Evolutionary conservation across 805 yeast genomes (phyloP), one percentile per base, ranked within the genome.

Genomic region (Ogataea methylovora): DNA sequence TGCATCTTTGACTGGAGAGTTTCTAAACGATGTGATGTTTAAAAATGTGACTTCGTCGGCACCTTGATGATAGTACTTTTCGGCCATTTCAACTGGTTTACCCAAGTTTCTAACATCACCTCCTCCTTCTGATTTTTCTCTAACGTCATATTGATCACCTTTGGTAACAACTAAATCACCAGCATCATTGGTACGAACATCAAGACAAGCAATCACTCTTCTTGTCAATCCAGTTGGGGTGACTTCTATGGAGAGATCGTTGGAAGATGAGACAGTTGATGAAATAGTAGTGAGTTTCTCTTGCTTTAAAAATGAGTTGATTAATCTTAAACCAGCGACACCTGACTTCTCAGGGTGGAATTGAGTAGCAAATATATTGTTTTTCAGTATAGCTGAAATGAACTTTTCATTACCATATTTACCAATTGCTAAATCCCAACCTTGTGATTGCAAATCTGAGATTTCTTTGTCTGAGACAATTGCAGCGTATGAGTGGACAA

Each of bases 281-380:
- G 48, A 39, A 3, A 60, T 38, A 8, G 34, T 38, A 3, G 59
- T 47, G 20, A 56, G 27, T 39, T 60, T 64, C 8, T 58, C 49
- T 19, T 69, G 71, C 25, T 68, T 69, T 46, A 92, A 63, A 53
- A 92, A 92, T 19, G 84, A 73, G 38, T 71, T 70, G 38, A 92
- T 71, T 8, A 90, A 76, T 41, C 73, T 71, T 29, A 92, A 64
- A 32, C 99, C 99, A 4, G 95, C 95, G 16, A 65, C 53, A 10
- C 98, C 98, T 4, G 96, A 85, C 58, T 92, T 92, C 54, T 92
- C 99, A n/a, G 99, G 99, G 60, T 92, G 99, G 59, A 92, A 92
- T 58, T 92, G 99, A 1, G 97, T 92, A 28, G 97, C 95, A 60
- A 92, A 84, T 9, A 90, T 65, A 42, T 86, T 88, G 39, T 70